Evolutionary conservation across 1,284 basidiomycete species (phyloP).

Genomic region (Mycena citricolor): DNA sequence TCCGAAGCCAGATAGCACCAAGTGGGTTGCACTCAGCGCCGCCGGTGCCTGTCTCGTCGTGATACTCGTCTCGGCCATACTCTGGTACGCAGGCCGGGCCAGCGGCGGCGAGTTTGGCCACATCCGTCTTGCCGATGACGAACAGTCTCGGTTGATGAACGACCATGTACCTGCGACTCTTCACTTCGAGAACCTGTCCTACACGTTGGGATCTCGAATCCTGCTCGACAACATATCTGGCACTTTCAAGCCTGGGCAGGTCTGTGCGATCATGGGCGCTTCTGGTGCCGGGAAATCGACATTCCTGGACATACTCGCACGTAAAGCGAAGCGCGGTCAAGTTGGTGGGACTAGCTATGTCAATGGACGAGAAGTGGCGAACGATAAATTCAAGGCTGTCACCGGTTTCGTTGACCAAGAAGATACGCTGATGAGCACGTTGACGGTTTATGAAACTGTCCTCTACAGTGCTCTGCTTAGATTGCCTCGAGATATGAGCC

Average conservation of each 20-base stretch:
- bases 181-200: constrained; percentile 85
- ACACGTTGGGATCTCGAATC: constrained; percentile 66
- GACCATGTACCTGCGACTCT: constrained; percentile 93
- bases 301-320: constrained; percentile 91
- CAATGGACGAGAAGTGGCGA: constrained; percentile 79
- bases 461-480: constrained; percentile 89
- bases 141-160: constrained; percentile 83
- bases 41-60: constrained; percentile 74
- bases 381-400: constrained; percentile 80
- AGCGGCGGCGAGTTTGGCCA: constrained; percentile 71
- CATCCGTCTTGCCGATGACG: constrained; percentile 79
- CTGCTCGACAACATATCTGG: constrained; percentile 85
- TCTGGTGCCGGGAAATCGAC: constrained; percentile 98
- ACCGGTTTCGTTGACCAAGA: constrained; percentile 98
- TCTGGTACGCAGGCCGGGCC: constrained; percentile 87
- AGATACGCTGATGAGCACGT: constrained; percentile 92
- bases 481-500: constrained; percentile 91
- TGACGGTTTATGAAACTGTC: constrained; percentile 98
- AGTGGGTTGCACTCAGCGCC: constrained; percentile 83
- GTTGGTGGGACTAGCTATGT: constrained; percentile 80
- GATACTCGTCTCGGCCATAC: constrained; percentile 54
- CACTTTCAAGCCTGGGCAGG: constrained; percentile 80
- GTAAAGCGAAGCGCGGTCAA: constrained; percentile 81
- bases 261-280: constrained; percentile 95
- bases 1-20: constrained; percentile 75